Evolutionary conservation across 768 basidiomycete species (phyloP), one percentile per base, ranked within the genome.

Genomic region (Phylloporus sp.): DNA sequence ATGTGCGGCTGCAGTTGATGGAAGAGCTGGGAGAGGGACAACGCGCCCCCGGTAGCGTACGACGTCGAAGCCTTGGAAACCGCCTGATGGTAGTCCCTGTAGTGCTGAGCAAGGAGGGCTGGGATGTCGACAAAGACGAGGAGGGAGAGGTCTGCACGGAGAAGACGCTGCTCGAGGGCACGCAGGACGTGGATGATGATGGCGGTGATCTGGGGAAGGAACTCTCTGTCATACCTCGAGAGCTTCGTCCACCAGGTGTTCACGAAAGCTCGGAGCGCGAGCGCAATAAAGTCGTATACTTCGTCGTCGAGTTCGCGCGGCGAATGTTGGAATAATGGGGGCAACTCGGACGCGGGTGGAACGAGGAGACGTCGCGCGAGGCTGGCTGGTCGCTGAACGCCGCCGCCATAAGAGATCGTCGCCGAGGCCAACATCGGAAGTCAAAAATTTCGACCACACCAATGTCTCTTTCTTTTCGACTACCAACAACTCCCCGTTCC

Each of bases 241-340:
- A 92, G 75, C 58, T 81, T 87, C 26, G 84, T 74, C 86, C 90
- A 93, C 90, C 90, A 93, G 2, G 86, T 84, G 38, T 81, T 78
- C 29, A 93, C 79, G 57, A 76, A 86, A 6, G 88, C 88, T 27
- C 90, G 77, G 20, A 93, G 74, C 9, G 82, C 77, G 48, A 91
- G 82, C 0, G 90, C 89, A 26, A 90, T 72, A 48, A 90, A 73
- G 65, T 91, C 85, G 59, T 91, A 90, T 7, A 38, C 60, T 48
- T 66, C 64, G 6, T 75, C 71, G 46, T 77, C 74, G 48, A 92
- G 76, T 38, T 86, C 81, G 20, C 73, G 71, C 0, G 74, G 66
- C 9, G 70, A 69, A 11, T 58, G 46, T 0, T 71, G 67, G 46
- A 86, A 75, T 20, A 86, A 65, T 9, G 78, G 71, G 4, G 84